Percentiles rank a stretch among this genome's conserved stretches.
Conservation (phyloP, 345 rosid species). For the Syzygium aromaticum region DNA sequence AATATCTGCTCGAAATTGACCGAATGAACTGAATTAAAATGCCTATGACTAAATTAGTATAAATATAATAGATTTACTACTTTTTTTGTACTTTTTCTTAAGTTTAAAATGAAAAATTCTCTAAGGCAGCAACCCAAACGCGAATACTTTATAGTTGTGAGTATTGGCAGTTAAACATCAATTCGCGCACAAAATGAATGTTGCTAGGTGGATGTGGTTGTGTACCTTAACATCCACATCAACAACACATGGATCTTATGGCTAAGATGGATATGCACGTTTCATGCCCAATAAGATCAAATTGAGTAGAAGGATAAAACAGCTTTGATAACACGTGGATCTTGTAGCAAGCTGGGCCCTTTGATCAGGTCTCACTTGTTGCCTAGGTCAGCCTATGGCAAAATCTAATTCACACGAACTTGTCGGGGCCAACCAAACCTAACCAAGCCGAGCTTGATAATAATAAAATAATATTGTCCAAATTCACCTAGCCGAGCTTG, state of each 20-base stretch:
- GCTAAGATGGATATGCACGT: not conserved
- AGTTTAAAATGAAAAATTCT: not conserved
- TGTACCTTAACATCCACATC: not conserved
- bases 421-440: not conserved
- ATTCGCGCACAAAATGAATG: not conserved
- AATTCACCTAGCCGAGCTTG: not conserved
- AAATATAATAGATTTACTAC: no score
- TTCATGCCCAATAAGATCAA: not conserved
- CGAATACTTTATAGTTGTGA: not conserved
- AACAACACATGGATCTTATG: not conserved
- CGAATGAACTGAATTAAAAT: accelerated
- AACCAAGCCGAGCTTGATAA: not conserved
- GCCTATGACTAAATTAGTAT: not conserved
- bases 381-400: not conserved
- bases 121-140: accelerated
- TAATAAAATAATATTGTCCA: not conserved
- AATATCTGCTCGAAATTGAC: accelerated
- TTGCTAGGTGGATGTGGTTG: not conserved
- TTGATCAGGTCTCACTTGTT: not conserved
- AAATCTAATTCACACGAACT: not conserved
- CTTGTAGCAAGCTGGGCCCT: not conserved
- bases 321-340: not conserved
- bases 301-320: not conserved
- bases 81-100: not conserved
- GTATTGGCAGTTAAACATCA: not conserved